Conservation (phyloP, 352 stramenopile species). For the Phytophthora litchii region DNA sequence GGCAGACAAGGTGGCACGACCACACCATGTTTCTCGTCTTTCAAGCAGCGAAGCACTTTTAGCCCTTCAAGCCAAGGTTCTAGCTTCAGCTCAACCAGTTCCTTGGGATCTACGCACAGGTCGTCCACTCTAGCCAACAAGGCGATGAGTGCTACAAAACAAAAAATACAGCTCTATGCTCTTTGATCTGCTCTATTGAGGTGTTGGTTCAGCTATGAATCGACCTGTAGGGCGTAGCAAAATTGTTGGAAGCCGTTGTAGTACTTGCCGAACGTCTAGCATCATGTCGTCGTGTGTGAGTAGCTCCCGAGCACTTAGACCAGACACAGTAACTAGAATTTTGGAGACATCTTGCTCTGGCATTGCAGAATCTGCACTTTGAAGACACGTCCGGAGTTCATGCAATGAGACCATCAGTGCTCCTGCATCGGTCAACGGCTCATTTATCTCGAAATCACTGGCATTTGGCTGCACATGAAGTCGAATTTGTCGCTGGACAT, state of each 20-base stretch:
- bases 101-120: slow-evolving; percentile 55
- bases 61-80: slow-evolving; percentile 21
- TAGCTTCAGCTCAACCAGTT: slow-evolving; percentile 15
- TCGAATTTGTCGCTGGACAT: slow-evolving; percentile 47
- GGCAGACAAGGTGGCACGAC: slow-evolving; percentile 37
- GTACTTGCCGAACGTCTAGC: slow-evolving; percentile 47
- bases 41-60: slow-evolving; percentile 10
- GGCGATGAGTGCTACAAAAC: too few relatives aligned
- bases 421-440: background rate
- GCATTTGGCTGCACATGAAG: slow-evolving; percentile 15
- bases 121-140: slow-evolving; percentile 32
- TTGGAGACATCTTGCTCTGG: slow-evolving; percentile 57
- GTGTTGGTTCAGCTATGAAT: slow-evolving; percentile 10
- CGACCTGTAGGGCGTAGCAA: slow-evolving; percentile 52
- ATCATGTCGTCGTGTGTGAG: slow-evolving; percentile 67
- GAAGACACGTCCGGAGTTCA: slow-evolving; percentile 45
- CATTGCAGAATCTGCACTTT: slow-evolving; percentile 55
- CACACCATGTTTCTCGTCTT: slow-evolving; percentile 35
- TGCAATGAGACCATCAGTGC: slow-evolving; percentile 56
- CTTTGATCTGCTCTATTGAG: background rate
- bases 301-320: slow-evolving; percentile 52
- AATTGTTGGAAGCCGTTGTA: slow-evolving; percentile 48
- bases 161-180: too few relatives aligned
- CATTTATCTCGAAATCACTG: background rate
- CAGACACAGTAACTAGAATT: slow-evolving; percentile 39